Evolutionary conservation across 176 grass and related monocot species (phyloP), one percentile per base, ranked within the genome.

Genomic region (Oropetium thomaeum): DNA sequence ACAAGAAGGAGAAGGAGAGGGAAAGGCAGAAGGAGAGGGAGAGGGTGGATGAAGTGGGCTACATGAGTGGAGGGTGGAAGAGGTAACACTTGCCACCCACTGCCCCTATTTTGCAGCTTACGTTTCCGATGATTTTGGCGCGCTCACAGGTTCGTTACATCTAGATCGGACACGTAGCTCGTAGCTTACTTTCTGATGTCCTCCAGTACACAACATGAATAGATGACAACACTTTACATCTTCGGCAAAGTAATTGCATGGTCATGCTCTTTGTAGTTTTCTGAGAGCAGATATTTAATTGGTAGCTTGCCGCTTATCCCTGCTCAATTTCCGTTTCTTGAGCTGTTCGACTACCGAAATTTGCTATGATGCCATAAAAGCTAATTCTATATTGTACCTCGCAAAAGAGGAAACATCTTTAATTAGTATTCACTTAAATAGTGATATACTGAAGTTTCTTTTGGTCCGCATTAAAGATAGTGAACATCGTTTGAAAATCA

Each of bases 1-100:
- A 45, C 54, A 52, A 40, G 42, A 70, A 30, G 79, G 71, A 71
- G 38, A 70, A 40, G 29, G 69, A 84, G 66, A 71, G 35, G 73
- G 83, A 81, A n/a, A 28, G 45, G 33, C 47, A 73, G 30, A 81
- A 29, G 85, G 83, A 71, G 80, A 73, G 41, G 71, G 82, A 83
- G 66, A 79, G 61, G 74, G 61, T 73, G 8, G 94, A 89, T 26
- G 91, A 87, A 68, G 80, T 92, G 44, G 90, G 88, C 40, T 97
- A 97, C 69, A 86, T 82, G 72, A 93, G 90, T 59, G 94, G 94
- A 67, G 88, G 94, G 23, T 97, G 90, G 90, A 91, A 91, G 82
- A 93, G 94, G 94, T 97, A 97, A 75, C 25, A 2, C n/a, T 20
- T 14, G n/a, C 75, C 79, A 14, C 70, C 31, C 14, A 15, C 27